Evolutionary conservation across 345 rosid species (phyloP), one percentile per base, ranked within the genome.

Genomic region (Toxicodendron radicans): DNA sequence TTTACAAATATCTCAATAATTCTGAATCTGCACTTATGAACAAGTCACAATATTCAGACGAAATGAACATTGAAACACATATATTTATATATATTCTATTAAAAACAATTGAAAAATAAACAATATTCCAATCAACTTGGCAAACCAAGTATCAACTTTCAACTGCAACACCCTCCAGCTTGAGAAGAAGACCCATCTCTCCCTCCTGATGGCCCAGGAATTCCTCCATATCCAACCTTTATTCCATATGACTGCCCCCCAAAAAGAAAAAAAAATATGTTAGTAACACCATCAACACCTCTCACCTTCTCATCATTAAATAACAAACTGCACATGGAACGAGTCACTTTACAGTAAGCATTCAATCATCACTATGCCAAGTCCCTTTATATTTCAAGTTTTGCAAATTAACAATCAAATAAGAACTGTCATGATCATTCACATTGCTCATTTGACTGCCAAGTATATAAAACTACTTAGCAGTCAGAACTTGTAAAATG

Each of bases 171-270:
- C 58, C 97, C 96, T 76, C 97, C 97, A 45, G 83, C 87, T 81
- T 89, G 97, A 64, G 99, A 85, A 68, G 88, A 81, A 57, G 85
- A 79, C 23, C 97, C 99, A 72, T 90, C 97, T 79, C 93, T 89
- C 74, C 92, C 91, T 43, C 95, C 99, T 17, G 97, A 89, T 63
- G 98, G 95, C 75, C 99, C 99, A 0, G 98, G 93, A 72, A 95
- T 89, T 77, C 97, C 98, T 70, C 98, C 98, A 27, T 91, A 93
- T 70, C 99, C 99, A 35, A 95, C 97, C 81, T 95, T 95, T 66
- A 93, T 95, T 79, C 99, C 99, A 67, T 90, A 93, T 11, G 99
- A 93, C 96, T 91, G 89, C 79, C 72, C 51, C 5, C 74, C 16
- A 18, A 2, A 20, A 4, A 45, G 49, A 35, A 43, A 18, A 58